Evolutionary conservation across 2,329 filamentous ascomycete species (phyloP).

Genomic region (Keithomyces neogunnii): DNA sequence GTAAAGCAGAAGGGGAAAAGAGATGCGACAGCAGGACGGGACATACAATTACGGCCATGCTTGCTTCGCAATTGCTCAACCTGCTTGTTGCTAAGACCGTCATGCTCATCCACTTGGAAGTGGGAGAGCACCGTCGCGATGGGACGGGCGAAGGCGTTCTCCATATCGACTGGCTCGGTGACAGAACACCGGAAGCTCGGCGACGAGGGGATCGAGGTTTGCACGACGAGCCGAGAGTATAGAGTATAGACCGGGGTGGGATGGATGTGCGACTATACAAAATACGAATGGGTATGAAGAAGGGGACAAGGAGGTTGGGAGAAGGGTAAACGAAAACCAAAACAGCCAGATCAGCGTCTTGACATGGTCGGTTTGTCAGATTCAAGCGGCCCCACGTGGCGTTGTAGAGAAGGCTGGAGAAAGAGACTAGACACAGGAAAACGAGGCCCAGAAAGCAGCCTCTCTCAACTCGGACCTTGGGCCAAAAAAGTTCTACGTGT

Average conservation of each 20-base stretch:
- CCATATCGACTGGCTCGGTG: constrained; percentile 36
- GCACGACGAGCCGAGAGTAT: constrained; percentile 5
- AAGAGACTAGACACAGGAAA: not conserved
- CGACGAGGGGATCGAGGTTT: not conserved
- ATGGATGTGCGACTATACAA: not conserved
- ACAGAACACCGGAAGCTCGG: constrained; percentile 7
- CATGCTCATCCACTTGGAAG: constrained; percentile 46
- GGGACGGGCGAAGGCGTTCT: constrained; percentile 52
- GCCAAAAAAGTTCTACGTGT: constrained; percentile 18
- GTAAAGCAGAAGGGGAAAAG: constrained; percentile 3
- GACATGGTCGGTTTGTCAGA: constrained; percentile 22
- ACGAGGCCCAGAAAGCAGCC: not conserved
- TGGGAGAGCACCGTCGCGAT: constrained; percentile 49
- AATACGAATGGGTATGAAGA: not conserved
- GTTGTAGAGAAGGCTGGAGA: constrained; percentile 12
- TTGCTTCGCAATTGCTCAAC: constrained; percentile 46
- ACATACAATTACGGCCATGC: constrained; percentile 58
- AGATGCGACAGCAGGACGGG: constrained; percentile 2
- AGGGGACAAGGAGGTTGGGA: not conserved
- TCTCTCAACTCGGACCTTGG: not conserved
- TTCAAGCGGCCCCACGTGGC: constrained; percentile 23
- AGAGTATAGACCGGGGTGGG: not conserved
- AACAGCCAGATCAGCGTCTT: constrained; percentile 6
- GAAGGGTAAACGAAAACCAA: not conserved
- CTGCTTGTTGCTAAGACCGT: constrained; percentile 52